Evolutionary conservation across 2,329 filamentous ascomycete genomes (phyloP), one percentile per base, ranked within the genome.

Genomic region (Colletotrichum filicis): DNA sequence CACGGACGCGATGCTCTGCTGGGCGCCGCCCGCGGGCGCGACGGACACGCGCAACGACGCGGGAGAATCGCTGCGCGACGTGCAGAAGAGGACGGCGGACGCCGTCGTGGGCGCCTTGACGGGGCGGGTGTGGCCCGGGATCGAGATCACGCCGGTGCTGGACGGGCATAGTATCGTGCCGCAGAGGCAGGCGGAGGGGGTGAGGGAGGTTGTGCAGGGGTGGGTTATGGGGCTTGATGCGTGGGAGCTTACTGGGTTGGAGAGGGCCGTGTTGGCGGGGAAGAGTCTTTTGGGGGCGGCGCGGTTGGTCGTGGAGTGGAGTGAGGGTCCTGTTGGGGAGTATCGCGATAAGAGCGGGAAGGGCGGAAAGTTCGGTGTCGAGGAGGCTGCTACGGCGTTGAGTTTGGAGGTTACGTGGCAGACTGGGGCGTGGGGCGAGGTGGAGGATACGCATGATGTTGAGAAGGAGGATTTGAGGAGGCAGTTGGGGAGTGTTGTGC

Each of bases 381-480:
- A 97, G 78, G 92, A 97, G 80, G 96, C 95, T 1, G 92, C 94
- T 0, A 87, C 89, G 78, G 92, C 93, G 16, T 92, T 93, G 6
- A 98, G 90, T 78, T 82, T 97, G 55, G 97, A 99, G 85, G 94
- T 98, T 19, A 88, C 91, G 75, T 98, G 95, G 92, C 97, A 99
- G 88, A 97, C 92, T 1, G 86, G 89, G 32, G 92, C 93, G 83
- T 98, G 97, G 96, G 97, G 97, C 9, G 95, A 98, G 86, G 97
- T 99, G 1, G 97, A 99, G 82, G 95, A 99, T 83, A 98, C 95
- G 32, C 97, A 99, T 83, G 97, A 99, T 86, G 97, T 99, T 1
- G 93, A 97, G 78, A 94, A 92, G 82, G 96, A 97, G 83, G 97
- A 99, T 82, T 77, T 98, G 76, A 90, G 91, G 80, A 89, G 96